Percentiles rank a stretch among this genome's conserved stretches.
Evolutionary conservation across 2,329 filamentous ascomycete species (phyloP).

Genomic region (Aureobasidium musti): DNA sequence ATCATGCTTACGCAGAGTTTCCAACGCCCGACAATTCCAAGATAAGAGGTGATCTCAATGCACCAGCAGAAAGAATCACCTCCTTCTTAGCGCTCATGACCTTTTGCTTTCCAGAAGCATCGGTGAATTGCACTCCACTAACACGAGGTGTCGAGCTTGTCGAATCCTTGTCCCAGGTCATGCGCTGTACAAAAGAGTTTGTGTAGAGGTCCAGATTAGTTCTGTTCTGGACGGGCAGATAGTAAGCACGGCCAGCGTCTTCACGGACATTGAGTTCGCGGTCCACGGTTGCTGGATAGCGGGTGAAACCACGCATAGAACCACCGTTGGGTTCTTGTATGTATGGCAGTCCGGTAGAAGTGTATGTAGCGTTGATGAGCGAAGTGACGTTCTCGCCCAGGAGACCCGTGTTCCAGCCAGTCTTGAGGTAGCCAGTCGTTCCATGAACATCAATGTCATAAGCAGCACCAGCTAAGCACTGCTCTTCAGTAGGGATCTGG

Average conservation of each 20-base stretch:
- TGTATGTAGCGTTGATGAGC: constrained; percentile 44
- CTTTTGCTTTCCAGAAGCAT: constrained; percentile 32
- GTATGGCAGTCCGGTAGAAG: constrained; percentile 42
- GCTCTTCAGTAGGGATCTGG: constrained; percentile 8
- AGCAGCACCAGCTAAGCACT: not conserved
- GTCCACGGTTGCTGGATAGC: constrained; percentile 50
- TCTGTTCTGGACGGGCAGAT: constrained; percentile 47
- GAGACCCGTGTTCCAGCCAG: constrained; percentile 7
- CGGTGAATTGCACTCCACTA: constrained; percentile 12
- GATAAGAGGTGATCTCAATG: constrained; percentile 41
- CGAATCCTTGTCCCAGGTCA: constrained; percentile 44
- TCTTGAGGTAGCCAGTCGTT: constrained; percentile 29
- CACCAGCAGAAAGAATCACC: constrained; percentile 43
- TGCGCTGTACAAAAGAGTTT: constrained; percentile 47
- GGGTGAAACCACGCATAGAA: constrained; percentile 48
- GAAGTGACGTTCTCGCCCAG: constrained; percentile 15
- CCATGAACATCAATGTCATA: constrained; percentile 1
- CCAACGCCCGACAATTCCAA: constrained; percentile 45
- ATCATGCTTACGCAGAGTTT: constrained; percentile 33
- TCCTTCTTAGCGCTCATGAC: constrained; percentile 35
- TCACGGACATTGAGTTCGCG: constrained; percentile 44
- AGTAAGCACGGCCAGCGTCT: constrained; percentile 54
- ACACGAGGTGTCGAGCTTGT: not conserved
- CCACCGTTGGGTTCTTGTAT: constrained; percentile 50
- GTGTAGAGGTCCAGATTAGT: constrained; percentile 49